Percentiles rank a stretch among this genome's conserved stretches.
Conservation (phyloP, 1,284 basidiomycete genomes). For the Cryptococcus hybrid region DNA sequence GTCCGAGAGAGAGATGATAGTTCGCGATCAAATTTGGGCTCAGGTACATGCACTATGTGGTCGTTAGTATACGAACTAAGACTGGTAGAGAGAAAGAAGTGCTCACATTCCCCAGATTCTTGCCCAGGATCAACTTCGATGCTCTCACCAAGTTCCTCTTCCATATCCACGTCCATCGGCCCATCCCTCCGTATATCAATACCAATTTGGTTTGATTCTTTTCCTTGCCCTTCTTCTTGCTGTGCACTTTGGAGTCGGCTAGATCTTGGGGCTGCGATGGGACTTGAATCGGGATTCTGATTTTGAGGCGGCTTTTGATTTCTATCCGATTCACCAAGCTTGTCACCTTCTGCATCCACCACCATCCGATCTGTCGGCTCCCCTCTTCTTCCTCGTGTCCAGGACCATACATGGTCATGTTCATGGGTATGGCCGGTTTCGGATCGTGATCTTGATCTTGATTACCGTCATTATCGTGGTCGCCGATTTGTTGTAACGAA, state of each 20-base stretch:
- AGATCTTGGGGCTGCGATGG: no score
- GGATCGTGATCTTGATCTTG: slow-evolving; percentile 3
- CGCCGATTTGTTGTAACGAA: slow-evolving; percentile 6
- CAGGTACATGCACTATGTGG: no score
- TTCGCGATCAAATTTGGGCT: no score
- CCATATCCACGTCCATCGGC: neutral
- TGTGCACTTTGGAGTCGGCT: no score
- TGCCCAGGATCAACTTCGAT: neutral
- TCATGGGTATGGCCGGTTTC: neutral
- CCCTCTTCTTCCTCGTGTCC: neutral
- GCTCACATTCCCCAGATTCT: no score
- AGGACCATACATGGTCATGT: neutral
- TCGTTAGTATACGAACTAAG: no score
- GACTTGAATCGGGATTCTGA: no score
- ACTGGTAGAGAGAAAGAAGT: no score
- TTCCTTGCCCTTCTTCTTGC: no score
- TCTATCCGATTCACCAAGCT: neutral
- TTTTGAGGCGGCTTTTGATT: no score
- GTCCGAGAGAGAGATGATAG: slow-evolving; percentile 21
- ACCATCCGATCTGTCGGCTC: neutral
- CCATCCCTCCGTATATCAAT: no score
- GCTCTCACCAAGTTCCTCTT: neutral
- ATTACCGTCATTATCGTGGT: slow-evolving; percentile 4
- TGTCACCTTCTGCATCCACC: neutral
- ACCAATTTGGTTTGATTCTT: no score